Evolutionary conservation across 2,329 filamentous ascomycete genomes (phyloP), one percentile per base, ranked within the genome.

Genomic region (Lecanicillium sp.): DNA sequence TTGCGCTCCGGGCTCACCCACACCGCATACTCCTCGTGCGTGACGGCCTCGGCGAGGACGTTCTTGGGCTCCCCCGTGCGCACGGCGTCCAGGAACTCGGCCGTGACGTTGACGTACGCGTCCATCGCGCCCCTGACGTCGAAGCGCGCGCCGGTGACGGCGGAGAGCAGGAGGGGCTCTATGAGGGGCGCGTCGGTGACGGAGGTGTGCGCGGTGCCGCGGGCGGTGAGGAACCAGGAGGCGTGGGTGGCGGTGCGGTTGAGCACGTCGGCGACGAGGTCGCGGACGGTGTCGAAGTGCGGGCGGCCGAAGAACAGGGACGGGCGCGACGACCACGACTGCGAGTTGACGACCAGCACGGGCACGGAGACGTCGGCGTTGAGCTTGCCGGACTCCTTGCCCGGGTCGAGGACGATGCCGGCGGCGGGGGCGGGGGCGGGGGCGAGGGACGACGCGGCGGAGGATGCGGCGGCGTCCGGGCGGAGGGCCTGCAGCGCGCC

Each of bases 141-240:
- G n/a, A 83, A 71, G 1, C 69, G 75, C 0, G 81, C 77, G 0
- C 80, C 79, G 0, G 81, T 84, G 0, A 78, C 78, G 67, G 78
- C 76, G 48, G 75, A 72, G 37, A 86, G 67, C 23, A 86, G 64
- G 43, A 74, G 64, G 0, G 82, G 82, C 51, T 84, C 75, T 7
- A 86, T 71, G 3, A 86, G 67, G 0, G 82, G 81, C 14, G 82
- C 83, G 56, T 86, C 83, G 0, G 83, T 84, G 17, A 84, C 77
- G 9, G 74, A 79, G 0, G 83, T 80, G 56, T 86, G 83, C 0
- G 79, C 66, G 0, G 76, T 79, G 26, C 74, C 73, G 1, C 77
- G 58, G 23, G 70, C 71, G 1, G 76, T 79, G 56, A 78, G 60
- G 61, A 79, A 79, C 76, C 76, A 79, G 2, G 67, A 66, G 4